phyloP scores from a whole-genome alignment of 2,329 filamentous ascomycete species.

The Cercospora sp. region DNA sequence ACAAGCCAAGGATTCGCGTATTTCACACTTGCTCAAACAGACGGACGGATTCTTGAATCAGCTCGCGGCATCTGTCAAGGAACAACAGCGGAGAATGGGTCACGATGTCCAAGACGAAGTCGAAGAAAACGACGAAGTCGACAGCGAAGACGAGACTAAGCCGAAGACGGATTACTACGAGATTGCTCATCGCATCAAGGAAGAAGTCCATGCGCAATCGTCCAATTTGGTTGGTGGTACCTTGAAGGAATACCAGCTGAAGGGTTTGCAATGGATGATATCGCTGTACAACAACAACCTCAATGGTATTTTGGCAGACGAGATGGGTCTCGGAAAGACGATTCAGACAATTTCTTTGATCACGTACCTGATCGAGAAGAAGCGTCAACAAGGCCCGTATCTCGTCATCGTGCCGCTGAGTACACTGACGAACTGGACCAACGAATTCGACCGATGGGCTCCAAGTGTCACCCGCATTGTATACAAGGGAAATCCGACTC shows the following conservation, averaged over 20 bases:
- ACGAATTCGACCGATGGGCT: constrained; percentile 99
- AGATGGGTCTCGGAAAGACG: constrained; percentile 99
- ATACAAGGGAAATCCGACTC: constrained; percentile 91
- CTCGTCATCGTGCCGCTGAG: constrained; percentile 95
- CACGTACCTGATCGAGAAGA: constrained; percentile 94
- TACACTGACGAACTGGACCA: constrained; percentile 97
- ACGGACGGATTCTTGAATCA: constrained; percentile 97
- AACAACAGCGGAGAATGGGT: constrained; percentile 81
- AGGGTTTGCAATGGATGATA: constrained; percentile 99
- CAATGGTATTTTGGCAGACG: constrained; percentile 96
- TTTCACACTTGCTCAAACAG: constrained; percentile 93
- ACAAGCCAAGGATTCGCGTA: constrained; percentile 98
- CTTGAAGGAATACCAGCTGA: constrained; percentile 96
- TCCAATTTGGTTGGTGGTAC: constrained; percentile 84
- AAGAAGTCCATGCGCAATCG: constrained; percentile 83
- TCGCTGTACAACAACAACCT: constrained; percentile 99
- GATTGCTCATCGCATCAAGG: constrained; percentile 92
- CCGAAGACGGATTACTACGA: constrained; percentile 98
- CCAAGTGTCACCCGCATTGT: constrained; percentile 83
- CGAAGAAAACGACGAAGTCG: constrained; percentile 67
- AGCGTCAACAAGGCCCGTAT: constrained; percentile 87
- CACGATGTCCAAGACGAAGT: constrained; percentile 59
- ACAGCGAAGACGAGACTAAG: constrained; percentile 64
- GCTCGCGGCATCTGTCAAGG: constrained; percentile 89
- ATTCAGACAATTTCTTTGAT: constrained; percentile 98